These are phyloP conservation scores for Mrakia hoshinonis DNA, from an alignment of 768 basidiomycete species.

Conservation along the genomic window DNA sequence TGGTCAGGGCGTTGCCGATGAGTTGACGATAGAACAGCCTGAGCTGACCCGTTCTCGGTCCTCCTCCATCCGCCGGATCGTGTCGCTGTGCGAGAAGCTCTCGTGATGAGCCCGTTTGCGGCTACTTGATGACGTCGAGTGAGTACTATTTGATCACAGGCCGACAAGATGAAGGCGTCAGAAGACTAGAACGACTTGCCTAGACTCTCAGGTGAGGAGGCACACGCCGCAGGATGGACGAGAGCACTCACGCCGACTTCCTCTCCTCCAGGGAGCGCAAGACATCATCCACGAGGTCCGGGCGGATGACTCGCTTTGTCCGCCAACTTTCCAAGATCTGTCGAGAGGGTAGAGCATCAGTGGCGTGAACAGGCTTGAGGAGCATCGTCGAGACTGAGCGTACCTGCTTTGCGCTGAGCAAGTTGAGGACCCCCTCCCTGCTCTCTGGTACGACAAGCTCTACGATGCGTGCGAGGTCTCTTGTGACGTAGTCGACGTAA, in stretches of 20 bases:
- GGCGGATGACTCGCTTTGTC: slow-evolving; percentile 71
- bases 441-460: slow-evolving; percentile 79
- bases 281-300: slow-evolving; percentile 64
- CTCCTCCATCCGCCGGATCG: slow-evolving; percentile 80
- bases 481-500: slow-evolving; percentile 66
- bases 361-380: neutral
- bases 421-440: slow-evolving; percentile 77
- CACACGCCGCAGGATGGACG: neutral
- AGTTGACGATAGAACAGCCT: neutral
- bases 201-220: neutral
- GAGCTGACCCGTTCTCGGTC: slow-evolving; percentile 64
- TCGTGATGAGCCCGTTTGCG: slow-evolving; percentile 21
- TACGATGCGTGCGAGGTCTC: slow-evolving; percentile 70
- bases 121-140: neutral
- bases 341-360: too few relatives aligned
- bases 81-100: slow-evolving; percentile 55
- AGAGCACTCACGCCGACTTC: slow-evolving; percentile 31
- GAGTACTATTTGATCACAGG: neutral
- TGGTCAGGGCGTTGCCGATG: neutral
- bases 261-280: slow-evolving; percentile 44
- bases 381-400: slow-evolving; percentile 28
- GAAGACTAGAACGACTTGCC: neutral
- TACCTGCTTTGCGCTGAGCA: slow-evolving; percentile 79
- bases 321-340: slow-evolving; percentile 91
- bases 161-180: neutral